Base-by-base conservation (phyloP, 106 monocot genomes). In the Narthecium ossifragum region DNA sequence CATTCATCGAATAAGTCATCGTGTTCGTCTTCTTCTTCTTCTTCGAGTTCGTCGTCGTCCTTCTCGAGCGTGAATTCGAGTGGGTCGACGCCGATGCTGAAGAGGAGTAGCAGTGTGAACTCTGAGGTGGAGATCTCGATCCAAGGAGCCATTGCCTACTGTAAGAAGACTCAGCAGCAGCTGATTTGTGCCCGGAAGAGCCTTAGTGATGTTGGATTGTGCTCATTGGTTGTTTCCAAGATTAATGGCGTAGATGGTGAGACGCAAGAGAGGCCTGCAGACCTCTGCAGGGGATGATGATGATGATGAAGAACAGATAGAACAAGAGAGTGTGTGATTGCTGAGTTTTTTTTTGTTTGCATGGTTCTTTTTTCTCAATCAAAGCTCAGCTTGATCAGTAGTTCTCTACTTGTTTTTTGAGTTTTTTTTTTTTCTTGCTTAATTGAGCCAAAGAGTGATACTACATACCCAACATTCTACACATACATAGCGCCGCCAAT, bases 61-160 rank as follows among this genome's bases (percentile, higher is more conserved):
- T 49, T 47, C 14, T 34, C 56, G 22, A 58, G 41, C 2, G 39
- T 62, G 4, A 53, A 30, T n/a, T 52, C 45, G 2, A 47, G 23
- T 2, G 34, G 53, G 3, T 31, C 0, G 43, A 13, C 46, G 13
- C 53, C 51, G 36, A 59, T 68, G 38, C 38, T 70, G 65, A 81
- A 79, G 66, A 73, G 85, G 70, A 85, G 79, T 66, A 85, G 75
- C 73, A 90, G 85, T 41, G 62, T 51, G 13, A 71, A 48, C 20
- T 85, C 84, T 10, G 85, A 85, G 56, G 68, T 51, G 66, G 90
- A 82, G 78, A 70, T 56, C 31, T 66, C 84, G 17, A 85, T 90
- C 58, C 72, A 79, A 43, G 81, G 90, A 13, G 90, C 85, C 13
- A 90, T 90, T 29, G 75, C 81, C 12, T 57, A 90, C 70, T 90